Evolutionary conservation across 2,329 filamentous ascomycete species (phyloP).

Genomic region (Fusarium avenaceum): DNA sequence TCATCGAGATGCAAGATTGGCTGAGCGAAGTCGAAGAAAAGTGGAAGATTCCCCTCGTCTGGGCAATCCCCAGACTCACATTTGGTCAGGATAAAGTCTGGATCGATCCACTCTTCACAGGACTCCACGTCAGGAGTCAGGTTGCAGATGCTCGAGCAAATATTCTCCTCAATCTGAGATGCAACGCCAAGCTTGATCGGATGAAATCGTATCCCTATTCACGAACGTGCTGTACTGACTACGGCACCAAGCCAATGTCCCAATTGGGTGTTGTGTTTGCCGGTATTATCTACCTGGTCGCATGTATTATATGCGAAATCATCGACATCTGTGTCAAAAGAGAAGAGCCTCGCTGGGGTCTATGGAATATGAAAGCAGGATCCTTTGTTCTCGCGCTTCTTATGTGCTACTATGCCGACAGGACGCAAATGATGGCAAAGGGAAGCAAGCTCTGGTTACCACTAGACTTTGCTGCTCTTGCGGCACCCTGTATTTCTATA

Average conservation of each 20-base stretch:
- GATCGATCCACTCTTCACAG: constrained; percentile 23
- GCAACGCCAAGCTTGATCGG: constrained; percentile 58
- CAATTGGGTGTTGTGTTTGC: constrained; percentile 38
- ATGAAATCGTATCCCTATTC: constrained; percentile 58
- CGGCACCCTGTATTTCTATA: constrained; percentile 3
- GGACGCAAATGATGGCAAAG: constrained; percentile 47
- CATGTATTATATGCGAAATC: constrained; percentile 17
- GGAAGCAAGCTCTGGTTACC: constrained; percentile 20
- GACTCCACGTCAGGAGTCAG: constrained; percentile 47
- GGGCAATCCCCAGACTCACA: constrained; percentile 27
- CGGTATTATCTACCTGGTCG: constrained; percentile 24
- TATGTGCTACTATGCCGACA: constrained; percentile 46
- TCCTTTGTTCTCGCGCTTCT: constrained; percentile 42
- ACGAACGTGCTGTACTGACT: constrained; percentile 66
- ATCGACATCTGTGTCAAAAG: not conserved
- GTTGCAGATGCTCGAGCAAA: constrained; percentile 50
- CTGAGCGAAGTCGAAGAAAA: not conserved
- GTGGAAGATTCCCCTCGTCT: constrained; percentile 30
- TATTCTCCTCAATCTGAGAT: constrained; percentile 68
- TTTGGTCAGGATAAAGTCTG: constrained; percentile 14
- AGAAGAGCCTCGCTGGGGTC: not conserved
- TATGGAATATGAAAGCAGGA: constrained; percentile 42
- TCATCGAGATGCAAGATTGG: constrained; percentile 15
- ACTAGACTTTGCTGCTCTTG: constrained; percentile 37
- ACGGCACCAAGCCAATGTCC: constrained; percentile 48